phyloP scores from a whole-genome alignment of 495 filamentous ascomycete genomes.

The Daldinia bambusicola region DNA sequence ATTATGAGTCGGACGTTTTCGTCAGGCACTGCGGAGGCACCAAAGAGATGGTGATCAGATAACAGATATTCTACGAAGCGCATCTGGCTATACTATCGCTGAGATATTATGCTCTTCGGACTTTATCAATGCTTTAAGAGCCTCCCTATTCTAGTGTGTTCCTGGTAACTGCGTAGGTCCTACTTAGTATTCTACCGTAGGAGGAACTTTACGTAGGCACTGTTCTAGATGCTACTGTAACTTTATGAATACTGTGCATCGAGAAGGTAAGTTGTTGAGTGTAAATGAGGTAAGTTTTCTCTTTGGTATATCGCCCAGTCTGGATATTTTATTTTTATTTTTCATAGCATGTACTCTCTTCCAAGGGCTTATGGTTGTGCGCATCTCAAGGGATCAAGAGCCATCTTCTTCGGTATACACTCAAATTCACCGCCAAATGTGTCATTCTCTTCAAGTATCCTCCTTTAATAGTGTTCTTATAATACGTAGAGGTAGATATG shows the following conservation, averaged over 20 bases:
- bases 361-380: too few species aligned
- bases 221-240: background rate
- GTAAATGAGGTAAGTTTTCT: background rate
- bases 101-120: background rate
- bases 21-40: slow-evolving; percentile 41
- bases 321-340: too few species aligned
- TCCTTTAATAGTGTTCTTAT: too few species aligned
- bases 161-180: background rate
- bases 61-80: background rate
- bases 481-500: background rate
- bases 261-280: background rate
- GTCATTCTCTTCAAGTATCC: too few species aligned
- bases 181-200: background rate
- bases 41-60: slow-evolving; percentile 43
- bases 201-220: background rate
- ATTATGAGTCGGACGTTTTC: slow-evolving; percentile 45
- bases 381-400: too few species aligned
- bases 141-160: background rate
- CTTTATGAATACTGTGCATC: background rate
- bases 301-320: background rate
- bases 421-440: too few species aligned
- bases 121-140: background rate
- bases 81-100: slow-evolving; percentile 8
- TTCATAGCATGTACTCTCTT: too few species aligned
- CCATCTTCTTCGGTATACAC: too few species aligned